These are phyloP conservation scores for Cantharellus anzutake DNA, from an alignment of 768 basidiomycete genomes.

Conservation along the genomic window DNA sequence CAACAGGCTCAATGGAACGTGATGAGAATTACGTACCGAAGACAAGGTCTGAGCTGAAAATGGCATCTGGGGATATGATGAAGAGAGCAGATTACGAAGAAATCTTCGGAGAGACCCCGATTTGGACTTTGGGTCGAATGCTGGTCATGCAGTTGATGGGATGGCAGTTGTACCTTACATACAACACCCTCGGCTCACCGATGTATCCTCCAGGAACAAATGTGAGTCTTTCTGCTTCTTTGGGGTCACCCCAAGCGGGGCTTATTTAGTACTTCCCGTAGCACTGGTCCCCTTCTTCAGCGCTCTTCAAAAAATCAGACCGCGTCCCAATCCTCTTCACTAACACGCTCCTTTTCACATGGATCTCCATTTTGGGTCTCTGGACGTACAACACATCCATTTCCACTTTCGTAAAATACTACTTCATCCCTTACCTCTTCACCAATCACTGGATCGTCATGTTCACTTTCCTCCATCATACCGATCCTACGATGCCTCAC, in stretches of 20 bases:
- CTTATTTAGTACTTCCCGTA: constrained; percentile 11
- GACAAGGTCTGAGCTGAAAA: constrained; percentile 54
- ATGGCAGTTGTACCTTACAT: constrained; percentile 68
- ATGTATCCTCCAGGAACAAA: constrained; percentile 62
- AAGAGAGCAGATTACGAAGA: background rate
- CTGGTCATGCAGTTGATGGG: constrained; percentile 38
- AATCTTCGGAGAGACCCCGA: background rate
- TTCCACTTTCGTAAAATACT: constrained; percentile 53
- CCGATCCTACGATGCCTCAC: constrained; percentile 85
- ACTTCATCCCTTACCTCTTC: constrained; percentile 83
- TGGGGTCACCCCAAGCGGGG: background rate
- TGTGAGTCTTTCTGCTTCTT: constrained; percentile 30
- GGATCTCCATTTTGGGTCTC: constrained; percentile 38
- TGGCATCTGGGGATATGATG: constrained; percentile 11
- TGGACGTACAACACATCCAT: constrained; percentile 47
- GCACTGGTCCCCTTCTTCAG: constrained; percentile 59
- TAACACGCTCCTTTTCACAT: constrained; percentile 60
- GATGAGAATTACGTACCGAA: constrained; percentile 92
- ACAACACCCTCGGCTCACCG: constrained; percentile 70
- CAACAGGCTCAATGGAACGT: constrained; percentile 14
- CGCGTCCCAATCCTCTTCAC: constrained; percentile 56
- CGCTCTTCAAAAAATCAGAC: constrained; percentile 78
- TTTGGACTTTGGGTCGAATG: background rate
- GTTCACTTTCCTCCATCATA: constrained; percentile 97
- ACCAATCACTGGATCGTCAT: constrained; percentile 55